Percentiles rank a stretch among this genome's conserved stretches.
Conservation (phyloP, 2,329 filamentous ascomycete species). For the Trichoderma arundinaceum region DNA sequence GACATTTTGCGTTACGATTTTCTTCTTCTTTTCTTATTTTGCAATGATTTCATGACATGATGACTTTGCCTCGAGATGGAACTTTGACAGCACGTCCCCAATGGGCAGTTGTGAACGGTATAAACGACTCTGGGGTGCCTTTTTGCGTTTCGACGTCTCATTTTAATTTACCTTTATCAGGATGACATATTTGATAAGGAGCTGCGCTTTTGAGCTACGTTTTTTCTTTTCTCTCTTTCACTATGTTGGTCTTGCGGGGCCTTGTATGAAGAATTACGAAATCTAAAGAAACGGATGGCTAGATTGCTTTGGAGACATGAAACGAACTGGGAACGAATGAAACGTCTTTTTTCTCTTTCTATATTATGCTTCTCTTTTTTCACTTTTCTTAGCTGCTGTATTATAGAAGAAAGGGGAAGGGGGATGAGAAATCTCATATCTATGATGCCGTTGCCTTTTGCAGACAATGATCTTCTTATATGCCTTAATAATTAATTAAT, state of each 20-base stretch:
- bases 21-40: background rate
- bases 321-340: constrained; percentile 16
- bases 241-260: background rate
- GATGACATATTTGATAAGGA: background rate
- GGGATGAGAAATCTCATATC: background rate
- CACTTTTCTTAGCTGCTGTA: constrained; percentile 30
- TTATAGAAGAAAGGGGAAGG: constrained; percentile 29
- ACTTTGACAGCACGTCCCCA: background rate
- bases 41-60: constrained; percentile 27
- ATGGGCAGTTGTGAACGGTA: background rate
- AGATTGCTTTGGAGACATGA: constrained; percentile 12
- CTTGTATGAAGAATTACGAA: constrained; percentile 17
- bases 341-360: background rate
- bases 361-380: background rate
- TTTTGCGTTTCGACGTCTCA: constrained; percentile 4
- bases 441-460: constrained; percentile 2
- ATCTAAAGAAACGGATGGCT: constrained; percentile 10
- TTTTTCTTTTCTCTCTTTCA: constrained; percentile 5
- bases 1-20: constrained; percentile 17
- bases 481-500: background rate
- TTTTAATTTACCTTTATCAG: constrained; percentile 16
- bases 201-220: constrained; percentile 5
- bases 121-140: background rate
- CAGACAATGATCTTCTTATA: background rate
- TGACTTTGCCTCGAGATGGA: constrained; percentile 2